Evolutionary conservation across 2,329 filamentous ascomycete species (phyloP).

Genomic region (Calonectria hongkongensis): DNA sequence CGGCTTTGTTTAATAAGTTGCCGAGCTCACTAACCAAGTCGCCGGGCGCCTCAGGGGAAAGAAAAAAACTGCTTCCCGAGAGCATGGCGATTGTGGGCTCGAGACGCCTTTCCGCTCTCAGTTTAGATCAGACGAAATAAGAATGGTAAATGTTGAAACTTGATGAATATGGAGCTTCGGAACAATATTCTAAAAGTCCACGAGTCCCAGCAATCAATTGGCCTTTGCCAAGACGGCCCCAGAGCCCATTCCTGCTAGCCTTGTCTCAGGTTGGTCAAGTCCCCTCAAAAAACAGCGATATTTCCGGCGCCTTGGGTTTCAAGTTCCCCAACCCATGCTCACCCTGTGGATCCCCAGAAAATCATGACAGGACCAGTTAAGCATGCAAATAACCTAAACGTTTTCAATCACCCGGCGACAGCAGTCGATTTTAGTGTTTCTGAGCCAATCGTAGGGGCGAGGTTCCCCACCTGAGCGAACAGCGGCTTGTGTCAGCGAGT

Average conservation of each 20-base stretch:
- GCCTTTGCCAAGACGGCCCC: constrained; percentile 14
- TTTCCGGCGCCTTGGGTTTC: constrained; percentile 13
- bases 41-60: background rate
- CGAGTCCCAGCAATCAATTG: background rate
- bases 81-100: background rate
- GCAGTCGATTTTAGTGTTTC: background rate
- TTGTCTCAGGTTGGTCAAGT: constrained; percentile 9
- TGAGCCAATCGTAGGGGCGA: background rate
- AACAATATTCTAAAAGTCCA: constrained; percentile 4
- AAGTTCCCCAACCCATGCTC: constrained; percentile 6
- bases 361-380: constrained; percentile 15
- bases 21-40: background rate
- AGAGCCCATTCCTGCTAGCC: constrained; percentile 1
- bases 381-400: constrained; percentile 23
- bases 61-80: background rate
- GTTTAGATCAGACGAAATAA: constrained; percentile 14
- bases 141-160: background rate
- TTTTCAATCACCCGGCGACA: background rate
- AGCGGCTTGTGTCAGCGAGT: background rate
- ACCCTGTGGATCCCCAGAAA: constrained; percentile 6
- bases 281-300: background rate
- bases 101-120: background rate
- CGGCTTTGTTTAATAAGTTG: background rate
- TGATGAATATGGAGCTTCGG: background rate
- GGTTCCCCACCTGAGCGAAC: background rate